Evolutionary conservation across 2,329 filamentous ascomycete species (phyloP), one percentile per base, ranked within the genome.

Genomic region (Cladophialophora psammophila): DNA sequence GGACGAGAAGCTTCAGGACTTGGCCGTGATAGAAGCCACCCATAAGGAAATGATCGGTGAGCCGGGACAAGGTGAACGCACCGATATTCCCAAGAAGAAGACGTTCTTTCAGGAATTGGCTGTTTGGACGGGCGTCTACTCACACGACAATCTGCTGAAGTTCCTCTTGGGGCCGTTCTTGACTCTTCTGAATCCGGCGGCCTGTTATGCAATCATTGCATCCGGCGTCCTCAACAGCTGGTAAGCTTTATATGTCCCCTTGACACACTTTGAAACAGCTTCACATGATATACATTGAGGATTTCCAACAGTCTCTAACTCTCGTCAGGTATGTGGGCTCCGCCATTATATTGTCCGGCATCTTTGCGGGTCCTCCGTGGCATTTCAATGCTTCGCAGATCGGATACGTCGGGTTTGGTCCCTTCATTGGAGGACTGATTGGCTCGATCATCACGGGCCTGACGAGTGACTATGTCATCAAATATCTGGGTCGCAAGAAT

Each of bases 401-500:
- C 7, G 75, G 75, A 9, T 72, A 76, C 32, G 65, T 75, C 38
- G 68, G 57, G 52, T 65, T 61, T 20, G 69, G 69, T 12, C 64
- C 64, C 1, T 71, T 71, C 36, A 42, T 71, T 15, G 69, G 69
- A 32, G 70, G 67, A 3, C 50, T 71, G 36, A 60, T 68, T 31
- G 69, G 64, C 3, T 74, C 78, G 1, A 79, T 85, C 63, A 76
- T 83, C 53, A 81, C 80, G 75, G 20, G 76, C 72, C 26, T 73
- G 2, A 63, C 76, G 8, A 75, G 73, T 1, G 78, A 80, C 67
- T 68, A 68, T 36, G 60, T 79, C 15, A 73, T 75, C 10, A 74
- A 81, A 20, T 74, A 70, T 58, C 72, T 83, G 1, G 80, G 81
- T 0, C 75, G 78, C 5, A 77, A 79, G 38, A 82, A 82, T 71